Base-by-base conservation (phyloP, 805 yeast genomes). In the Wickerhamomyces strasburgensis region DNA sequence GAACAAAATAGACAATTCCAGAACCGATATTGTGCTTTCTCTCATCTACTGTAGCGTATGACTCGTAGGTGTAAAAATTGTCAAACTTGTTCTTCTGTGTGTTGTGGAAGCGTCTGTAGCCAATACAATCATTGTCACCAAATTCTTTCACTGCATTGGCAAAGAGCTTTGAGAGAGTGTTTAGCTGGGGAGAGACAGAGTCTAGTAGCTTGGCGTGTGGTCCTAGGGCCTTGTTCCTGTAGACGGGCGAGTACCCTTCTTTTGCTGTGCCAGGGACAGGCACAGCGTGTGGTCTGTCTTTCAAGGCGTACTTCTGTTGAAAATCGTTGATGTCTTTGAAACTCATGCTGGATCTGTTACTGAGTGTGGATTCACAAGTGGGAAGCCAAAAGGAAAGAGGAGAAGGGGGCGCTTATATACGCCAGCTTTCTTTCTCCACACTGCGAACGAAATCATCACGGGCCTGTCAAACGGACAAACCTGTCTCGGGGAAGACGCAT, bases 211-310 rank as follows among this genome's bases (percentile, higher is more conserved):
- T 37, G 18, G 53, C 54, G 9, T 51, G 39, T 6, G 42, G 34
- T 4, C 34, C 34, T 1, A 36, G 17, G 10, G 47, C 40, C 6
- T 54, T 54, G 34, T 57, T 70, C 23, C 80, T 57, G 48, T 65
- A 75, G 5, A 70, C 56, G 1, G 65, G 57, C 4, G 78, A 64
- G 50, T 58, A 65, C 2, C 78, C 79, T 1, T 59, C 58, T 37
- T 60, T 51, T 24, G 54, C 52, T 10, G 70, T 41, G 14, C 64
- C 63, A 1, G 74, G 70, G 2, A 73, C 25, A 1, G 48, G 37
- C 14, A 15, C 27, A 6, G 13, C 11, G 13, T 21, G 27, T 17
- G n/a, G 34, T 31, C 10, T 19, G 34, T 31, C 13, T 14, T 31
- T n/a, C n/a, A n/a, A n/a, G n/a, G n/a, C n/a, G n/a, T n/a, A n/a